Percentiles rank a stretch among this genome's conserved stretches.
Evolutionary conservation across 306 rosid species (phyloP).

Genomic region (Prunus armeniaca): DNA sequence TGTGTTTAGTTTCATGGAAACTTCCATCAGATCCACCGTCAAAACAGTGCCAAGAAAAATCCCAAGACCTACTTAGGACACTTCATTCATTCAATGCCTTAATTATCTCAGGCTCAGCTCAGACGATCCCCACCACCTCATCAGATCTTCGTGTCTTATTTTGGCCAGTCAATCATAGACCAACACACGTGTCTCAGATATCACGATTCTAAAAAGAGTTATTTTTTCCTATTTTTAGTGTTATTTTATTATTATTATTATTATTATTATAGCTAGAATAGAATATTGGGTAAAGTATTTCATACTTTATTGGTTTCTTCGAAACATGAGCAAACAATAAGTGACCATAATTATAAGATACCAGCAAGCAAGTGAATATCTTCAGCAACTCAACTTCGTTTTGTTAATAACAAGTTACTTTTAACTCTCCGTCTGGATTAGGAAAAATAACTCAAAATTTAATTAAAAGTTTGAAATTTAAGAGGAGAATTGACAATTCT

Average conservation of each 20-base stretch:
- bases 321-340: neutral
- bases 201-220: neutral
- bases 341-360: neutral
- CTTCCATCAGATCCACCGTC: neutral
- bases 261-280: too few species aligned
- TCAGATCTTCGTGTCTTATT: neutral
- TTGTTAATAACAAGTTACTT: neutral
- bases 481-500: rapidly evolving
- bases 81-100: neutral
- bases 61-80: neutral
- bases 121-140: neutral
- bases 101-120: too few species aligned
- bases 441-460: too few species aligned
- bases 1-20: neutral
- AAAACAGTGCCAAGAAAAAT: neutral
- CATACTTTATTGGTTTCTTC: neutral
- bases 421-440: neutral
- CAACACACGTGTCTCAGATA: neutral
- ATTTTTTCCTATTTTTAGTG: too few species aligned
- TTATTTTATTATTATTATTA: neutral
- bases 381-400: neutral
- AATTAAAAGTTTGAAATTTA: rapidly evolving
- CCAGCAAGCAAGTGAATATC: neutral
- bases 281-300: neutral
- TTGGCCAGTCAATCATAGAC: neutral